These are phyloP conservation scores for Apiospora arundinis DNA, from an alignment of 2,329 filamentous ascomycete genomes.

Conservation along the genomic window DNA sequence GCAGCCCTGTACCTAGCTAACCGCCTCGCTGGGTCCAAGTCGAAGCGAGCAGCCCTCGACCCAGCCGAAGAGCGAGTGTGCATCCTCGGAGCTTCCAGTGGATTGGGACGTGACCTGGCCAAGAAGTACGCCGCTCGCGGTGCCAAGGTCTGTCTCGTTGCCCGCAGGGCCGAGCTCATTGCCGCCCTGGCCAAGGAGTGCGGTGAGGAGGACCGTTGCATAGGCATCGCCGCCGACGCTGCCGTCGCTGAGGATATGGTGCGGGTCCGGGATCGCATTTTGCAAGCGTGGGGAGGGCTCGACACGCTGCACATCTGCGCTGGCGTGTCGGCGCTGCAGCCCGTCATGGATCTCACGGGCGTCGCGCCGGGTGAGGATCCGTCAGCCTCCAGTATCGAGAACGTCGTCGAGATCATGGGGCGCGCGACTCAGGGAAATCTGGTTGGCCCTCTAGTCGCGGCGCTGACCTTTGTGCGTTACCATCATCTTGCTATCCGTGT, in stretches of 20 bases:
- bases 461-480: conserved; percentile 34
- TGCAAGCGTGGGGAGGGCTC: conserved; percentile 37
- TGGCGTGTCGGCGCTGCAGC: conserved; percentile 43
- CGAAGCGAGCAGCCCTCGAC: neutral
- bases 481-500: neutral
- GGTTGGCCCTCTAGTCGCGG: conserved; percentile 38
- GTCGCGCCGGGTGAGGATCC: conserved; percentile 30
- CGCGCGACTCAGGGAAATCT: conserved; percentile 40
- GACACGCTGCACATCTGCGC: conserved; percentile 42
- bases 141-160: conserved; percentile 39
- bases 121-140: conserved; percentile 38
- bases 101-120: conserved; percentile 39
- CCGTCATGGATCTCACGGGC: conserved; percentile 39
- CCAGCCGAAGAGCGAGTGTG: conserved; percentile 38
- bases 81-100: conserved; percentile 42
- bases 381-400: conserved; percentile 30
- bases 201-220: conserved; percentile 29
- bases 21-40: neutral
- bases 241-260: conserved; percentile 37
- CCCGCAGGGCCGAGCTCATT: conserved; percentile 37
- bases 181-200: conserved; percentile 36
- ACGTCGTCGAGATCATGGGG: conserved; percentile 32
- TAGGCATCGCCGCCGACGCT: conserved; percentile 38
- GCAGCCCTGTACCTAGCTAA: neutral
- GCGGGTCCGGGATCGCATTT: conserved; percentile 33